Conservation (phyloP, 495 filamentous ascomycete genomes). For the Aspergillus coremiiformis region DNA sequence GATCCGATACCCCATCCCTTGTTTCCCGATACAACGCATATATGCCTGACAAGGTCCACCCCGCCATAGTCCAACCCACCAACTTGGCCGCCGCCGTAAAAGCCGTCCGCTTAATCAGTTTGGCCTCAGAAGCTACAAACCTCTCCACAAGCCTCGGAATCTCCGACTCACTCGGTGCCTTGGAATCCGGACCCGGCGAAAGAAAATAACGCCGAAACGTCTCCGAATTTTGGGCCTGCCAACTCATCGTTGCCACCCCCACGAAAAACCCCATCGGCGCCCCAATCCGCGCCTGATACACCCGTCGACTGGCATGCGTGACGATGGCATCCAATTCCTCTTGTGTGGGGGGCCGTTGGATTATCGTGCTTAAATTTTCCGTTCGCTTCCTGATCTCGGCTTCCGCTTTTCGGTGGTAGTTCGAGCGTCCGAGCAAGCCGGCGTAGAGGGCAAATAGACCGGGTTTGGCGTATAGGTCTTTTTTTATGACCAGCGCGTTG, state of each 20-base stretch:
- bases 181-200: not conserved
- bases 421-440: constrained; percentile 23
- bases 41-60: constrained; percentile 3
- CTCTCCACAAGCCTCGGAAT: not conserved
- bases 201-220: constrained; percentile 4
- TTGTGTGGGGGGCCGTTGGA: constrained; percentile 26
- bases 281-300: constrained; percentile 19
- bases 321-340: constrained; percentile 32
- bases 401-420: constrained; percentile 13
- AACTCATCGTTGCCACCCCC: constrained; percentile 8
- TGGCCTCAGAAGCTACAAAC: not conserved
- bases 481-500: not conserved
- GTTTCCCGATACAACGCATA: constrained; percentile 12
- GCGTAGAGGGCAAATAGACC: constrained; percentile 24
- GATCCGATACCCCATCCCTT: constrained; percentile 15
- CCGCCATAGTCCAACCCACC: constrained; percentile 14
- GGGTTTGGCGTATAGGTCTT: constrained; percentile 4
- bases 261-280: constrained; percentile 12
- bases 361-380: constrained; percentile 12
- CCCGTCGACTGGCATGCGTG: constrained; percentile 10
- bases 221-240: constrained; percentile 2
- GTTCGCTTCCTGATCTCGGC: constrained; percentile 10
- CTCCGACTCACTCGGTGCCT: not conserved
- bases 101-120: not conserved
- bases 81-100: constrained; percentile 12